phyloP scores from a whole-genome alignment of 2,329 filamentous ascomycete species.

The Cephalotrichum gorgonifer region DNA sequence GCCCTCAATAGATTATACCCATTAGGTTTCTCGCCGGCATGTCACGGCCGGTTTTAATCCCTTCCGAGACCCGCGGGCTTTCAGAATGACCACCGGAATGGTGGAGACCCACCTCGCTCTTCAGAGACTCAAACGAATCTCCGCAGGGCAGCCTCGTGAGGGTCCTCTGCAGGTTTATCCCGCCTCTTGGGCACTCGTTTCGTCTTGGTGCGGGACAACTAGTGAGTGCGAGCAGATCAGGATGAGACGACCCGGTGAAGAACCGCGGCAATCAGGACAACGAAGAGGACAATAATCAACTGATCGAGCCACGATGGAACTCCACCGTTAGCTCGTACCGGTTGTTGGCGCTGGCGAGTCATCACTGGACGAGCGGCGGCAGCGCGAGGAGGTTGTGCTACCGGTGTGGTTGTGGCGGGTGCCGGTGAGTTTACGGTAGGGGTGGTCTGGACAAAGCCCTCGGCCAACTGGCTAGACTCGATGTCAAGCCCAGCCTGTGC shows the following conservation, averaged over 20 bases:
- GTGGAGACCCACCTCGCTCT: background rate
- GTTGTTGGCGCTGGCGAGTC: background rate
- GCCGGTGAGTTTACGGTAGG: constrained; percentile 14
- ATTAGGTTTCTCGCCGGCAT: background rate
- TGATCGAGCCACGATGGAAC: constrained; percentile 3
- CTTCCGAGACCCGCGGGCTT: background rate
- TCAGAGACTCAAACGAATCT: background rate
- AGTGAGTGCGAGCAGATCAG: background rate
- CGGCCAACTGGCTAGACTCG: constrained; percentile 40
- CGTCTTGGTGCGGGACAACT: background rate
- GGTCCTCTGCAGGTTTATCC: background rate
- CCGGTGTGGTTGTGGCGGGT: background rate
- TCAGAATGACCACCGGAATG: background rate
- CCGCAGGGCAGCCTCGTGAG: background rate
- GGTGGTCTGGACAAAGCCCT: constrained; percentile 47
- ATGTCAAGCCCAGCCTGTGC: constrained; percentile 17
- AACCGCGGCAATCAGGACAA: background rate
- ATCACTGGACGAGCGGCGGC: background rate
- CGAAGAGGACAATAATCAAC: background rate
- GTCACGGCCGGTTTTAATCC: background rate
- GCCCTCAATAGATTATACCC: background rate
- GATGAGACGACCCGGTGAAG: background rate
- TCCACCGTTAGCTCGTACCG: background rate
- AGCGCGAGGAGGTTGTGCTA: background rate
- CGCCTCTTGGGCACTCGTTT: background rate